Base-by-base conservation (phyloP, 768 basidiomycete species). In the Termitomyces sp. region DNA sequence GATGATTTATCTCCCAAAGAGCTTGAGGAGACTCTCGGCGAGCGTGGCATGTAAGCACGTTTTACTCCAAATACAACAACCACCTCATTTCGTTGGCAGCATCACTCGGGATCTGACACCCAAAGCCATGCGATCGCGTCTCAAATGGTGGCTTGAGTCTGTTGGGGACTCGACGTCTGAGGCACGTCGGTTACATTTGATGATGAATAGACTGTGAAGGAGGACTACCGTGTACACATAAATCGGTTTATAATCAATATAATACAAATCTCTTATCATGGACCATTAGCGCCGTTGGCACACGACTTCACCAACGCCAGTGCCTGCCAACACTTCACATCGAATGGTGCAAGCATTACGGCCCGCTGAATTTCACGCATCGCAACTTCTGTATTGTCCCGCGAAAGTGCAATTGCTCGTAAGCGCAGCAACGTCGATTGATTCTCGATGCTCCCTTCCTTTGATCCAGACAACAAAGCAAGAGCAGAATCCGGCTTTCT, bases 21-120 rank as follows among this genome's bases (percentile, higher is more conserved):
- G 60, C 72, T 92, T 6, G 73, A 77, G 29, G 82, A 89, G 54
- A 86, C 89, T 4, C 75, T 93, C 14, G 75, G 81, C 57, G 90
- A 92, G 68, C 85, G 92, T 58, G 92, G 88, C 64, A 77, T 92
- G 91, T 92, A 67, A 67, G 89, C 77, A 17, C 16, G 35, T 46
- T 56, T 16, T 47, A 31, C 5, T 53, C 27, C 37, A 25, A 19
- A n/a, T 23, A 38, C 57, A 45, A 41, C 47, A 41, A 48, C 45
- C 21, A 14, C 37, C 35, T 49, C 23, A n/a, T 48, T 35, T 34
- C 23, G 35, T 10, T 54, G 41, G 34, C 42, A 79, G 76, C 23
- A 65, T 77, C 25, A 75, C 77, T 10, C 72, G 73, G 10, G 73
- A 65, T 6, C 64, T 78, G 8, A 68, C 74, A 27, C 68, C 66